Evolutionary conservation across 305 asterid species (phyloP), one percentile per base, ranked within the genome.

Genomic region (Solanum aculeatissimum): DNA sequence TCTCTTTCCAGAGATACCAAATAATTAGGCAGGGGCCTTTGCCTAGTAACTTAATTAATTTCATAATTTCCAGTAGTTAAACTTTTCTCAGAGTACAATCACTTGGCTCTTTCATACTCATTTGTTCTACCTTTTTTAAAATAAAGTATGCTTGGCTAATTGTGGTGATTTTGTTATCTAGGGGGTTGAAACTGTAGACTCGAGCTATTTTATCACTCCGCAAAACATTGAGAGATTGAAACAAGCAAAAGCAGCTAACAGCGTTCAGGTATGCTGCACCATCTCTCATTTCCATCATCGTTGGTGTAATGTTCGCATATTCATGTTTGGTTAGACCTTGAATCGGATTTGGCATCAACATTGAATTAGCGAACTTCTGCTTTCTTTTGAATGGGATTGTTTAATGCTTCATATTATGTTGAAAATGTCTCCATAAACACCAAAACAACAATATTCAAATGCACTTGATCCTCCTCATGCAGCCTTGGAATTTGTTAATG

Each of bases 181-280:
- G 85, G 85, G 85, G 2, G 85, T 83, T 83, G 85, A 66, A 65
- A 82, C 66, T 47, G 27, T 83, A 19, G 66, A 83, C 54, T 13
- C 80, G 2, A 66, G 45, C 66, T 35, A 47, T 29, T 83, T 83
- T 35, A 83, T 83, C 45, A 83, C 85, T 66, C 63, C 79, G 14
- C 63, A 66, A 43, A 66, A 83, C 38, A 65, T 63, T 45, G 85
- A 82, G 85, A 82, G 80, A 65, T 54, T 82, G 40, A 66, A 83
- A 83, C 85, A 66, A 83, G 85, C 85, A 47, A 83, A 83, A 47
- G 66, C 57, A 65, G 80, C 80, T 47, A 66, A 83, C 29, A 83
- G 66, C 1, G 85, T 82, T 82, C 85, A 82, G 85, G 80, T 82
- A 43, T 65, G 58, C 19, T 25, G 4, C 21, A 9, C 27, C 10